These are phyloP conservation scores for Heliamphora ciliata DNA, from an alignment of 179 eudicot species.

Conservation along the genomic window DNA sequence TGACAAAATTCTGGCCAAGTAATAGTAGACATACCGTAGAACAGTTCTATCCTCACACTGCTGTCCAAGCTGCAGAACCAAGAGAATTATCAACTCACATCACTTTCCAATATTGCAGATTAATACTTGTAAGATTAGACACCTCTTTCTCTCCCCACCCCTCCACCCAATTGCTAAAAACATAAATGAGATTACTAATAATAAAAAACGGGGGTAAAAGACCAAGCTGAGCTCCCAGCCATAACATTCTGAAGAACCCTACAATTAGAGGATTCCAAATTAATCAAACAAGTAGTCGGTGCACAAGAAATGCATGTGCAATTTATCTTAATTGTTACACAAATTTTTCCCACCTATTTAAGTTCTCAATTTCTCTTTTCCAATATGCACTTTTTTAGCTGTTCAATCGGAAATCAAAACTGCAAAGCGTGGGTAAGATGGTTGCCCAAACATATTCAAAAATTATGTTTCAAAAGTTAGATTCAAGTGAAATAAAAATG, in stretches of 20 bases:
- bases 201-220: background rate
- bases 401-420: too few species aligned
- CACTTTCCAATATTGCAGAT: background rate
- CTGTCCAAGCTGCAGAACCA: constrained; percentile 70
- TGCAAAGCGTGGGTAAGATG: too few species aligned
- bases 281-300: too few species aligned
- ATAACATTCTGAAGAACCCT: background rate
- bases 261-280: background rate
- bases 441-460: too few species aligned
- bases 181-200: background rate
- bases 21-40: constrained; percentile 88
- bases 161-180: background rate
- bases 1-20: constrained; percentile 90
- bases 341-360: too few species aligned
- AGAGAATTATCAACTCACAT: constrained; percentile 5
- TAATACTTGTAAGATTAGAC: background rate
- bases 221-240: background rate
- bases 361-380: too few species aligned
- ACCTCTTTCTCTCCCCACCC: background rate
- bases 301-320: too few species aligned
- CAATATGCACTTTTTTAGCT: too few species aligned
- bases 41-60: constrained; percentile 96
- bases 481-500: too few species aligned
- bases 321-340: too few species aligned
- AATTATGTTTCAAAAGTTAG: too few species aligned